A percentile compares a stretch with the other conserved stretches of the same genome.
These are phyloP conservation scores for Suhomyces vadensis DNA, from an alignment of 805 yeast genomes.

Conservation along the genomic window DNA sequence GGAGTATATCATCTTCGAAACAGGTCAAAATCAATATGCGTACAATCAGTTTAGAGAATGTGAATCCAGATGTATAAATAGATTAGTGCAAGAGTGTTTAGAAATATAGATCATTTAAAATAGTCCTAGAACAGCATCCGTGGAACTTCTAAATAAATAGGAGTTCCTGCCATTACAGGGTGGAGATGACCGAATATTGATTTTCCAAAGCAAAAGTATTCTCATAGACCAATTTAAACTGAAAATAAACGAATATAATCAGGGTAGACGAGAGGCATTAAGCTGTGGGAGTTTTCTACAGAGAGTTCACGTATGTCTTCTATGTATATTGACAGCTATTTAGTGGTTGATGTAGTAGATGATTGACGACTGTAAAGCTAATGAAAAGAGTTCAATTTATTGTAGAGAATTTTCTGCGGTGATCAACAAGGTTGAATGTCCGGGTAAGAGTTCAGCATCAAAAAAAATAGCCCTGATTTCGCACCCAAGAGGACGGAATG, in stretches of 20 bases:
- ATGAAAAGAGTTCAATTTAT: too few relatives aligned
- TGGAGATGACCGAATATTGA: slow-evolving; percentile 45
- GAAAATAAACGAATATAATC: slow-evolving; percentile 49
- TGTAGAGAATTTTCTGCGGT: too few relatives aligned
- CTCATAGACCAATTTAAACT: slow-evolving; percentile 49
- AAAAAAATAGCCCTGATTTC: too few relatives aligned
- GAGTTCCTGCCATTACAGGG: slow-evolving; percentile 31
- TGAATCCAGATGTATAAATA: background rate
- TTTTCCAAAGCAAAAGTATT: slow-evolving; percentile 49
- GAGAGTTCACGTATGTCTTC: slow-evolving; percentile 4
- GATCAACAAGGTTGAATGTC: too few relatives aligned
- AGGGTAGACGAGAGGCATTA: slow-evolving; percentile 51
- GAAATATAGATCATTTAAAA: slow-evolving; percentile 30
- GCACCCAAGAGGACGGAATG: too few relatives aligned
- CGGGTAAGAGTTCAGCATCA: too few relatives aligned
- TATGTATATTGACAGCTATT: slow-evolving; percentile 6
- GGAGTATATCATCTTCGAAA: slow-evolving; percentile 5
- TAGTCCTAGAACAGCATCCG: slow-evolving; percentile 27
- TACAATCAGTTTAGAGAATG: background rate
- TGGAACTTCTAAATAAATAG: slow-evolving; percentile 13
- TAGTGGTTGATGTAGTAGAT: background rate
- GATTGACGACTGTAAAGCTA: background rate
- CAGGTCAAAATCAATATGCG: background rate
- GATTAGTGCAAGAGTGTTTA: background rate
- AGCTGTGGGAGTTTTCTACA: slow-evolving; percentile 36